Percentiles rank a stretch among this genome's conserved stretches.
These are phyloP conservation scores for Penicillium fimorum DNA, from an alignment of 495 filamentous ascomycete genomes.

Conservation along the genomic window DNA sequence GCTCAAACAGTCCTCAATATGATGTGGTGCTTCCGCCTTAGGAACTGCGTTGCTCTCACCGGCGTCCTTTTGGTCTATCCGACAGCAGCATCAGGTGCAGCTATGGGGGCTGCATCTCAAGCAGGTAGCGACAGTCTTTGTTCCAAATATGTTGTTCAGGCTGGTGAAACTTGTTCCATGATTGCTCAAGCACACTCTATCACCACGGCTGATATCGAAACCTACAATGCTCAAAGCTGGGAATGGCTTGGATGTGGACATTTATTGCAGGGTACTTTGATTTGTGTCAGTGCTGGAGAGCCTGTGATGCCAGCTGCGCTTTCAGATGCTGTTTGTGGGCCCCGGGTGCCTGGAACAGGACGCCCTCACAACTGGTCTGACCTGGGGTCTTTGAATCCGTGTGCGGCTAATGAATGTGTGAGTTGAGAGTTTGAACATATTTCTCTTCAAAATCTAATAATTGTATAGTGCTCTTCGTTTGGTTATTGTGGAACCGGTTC, in stretches of 20 bases:
- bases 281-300: constrained; percentile 5
- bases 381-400: constrained; percentile 1
- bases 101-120: background rate
- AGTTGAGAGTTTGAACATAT: background rate
- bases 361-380: background rate
- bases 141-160: background rate
- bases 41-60: background rate
- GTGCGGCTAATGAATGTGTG: constrained; percentile 1
- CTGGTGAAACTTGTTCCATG: background rate
- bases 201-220: background rate
- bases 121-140: background rate
- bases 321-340: constrained; percentile 5
- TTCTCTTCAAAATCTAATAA: background rate
- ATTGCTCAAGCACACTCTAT: constrained; percentile 3
- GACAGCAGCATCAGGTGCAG: background rate
- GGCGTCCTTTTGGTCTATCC: background rate
- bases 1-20: background rate
- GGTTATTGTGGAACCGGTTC: background rate
- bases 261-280: background rate
- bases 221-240: background rate
- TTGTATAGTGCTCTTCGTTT: background rate
- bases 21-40: background rate
- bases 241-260: background rate
- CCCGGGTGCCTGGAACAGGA: constrained; percentile 5
- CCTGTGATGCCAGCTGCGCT: constrained; percentile 5